Base-by-base conservation (phyloP, 148 eudicot genomes). In the Silene conica region DNA sequence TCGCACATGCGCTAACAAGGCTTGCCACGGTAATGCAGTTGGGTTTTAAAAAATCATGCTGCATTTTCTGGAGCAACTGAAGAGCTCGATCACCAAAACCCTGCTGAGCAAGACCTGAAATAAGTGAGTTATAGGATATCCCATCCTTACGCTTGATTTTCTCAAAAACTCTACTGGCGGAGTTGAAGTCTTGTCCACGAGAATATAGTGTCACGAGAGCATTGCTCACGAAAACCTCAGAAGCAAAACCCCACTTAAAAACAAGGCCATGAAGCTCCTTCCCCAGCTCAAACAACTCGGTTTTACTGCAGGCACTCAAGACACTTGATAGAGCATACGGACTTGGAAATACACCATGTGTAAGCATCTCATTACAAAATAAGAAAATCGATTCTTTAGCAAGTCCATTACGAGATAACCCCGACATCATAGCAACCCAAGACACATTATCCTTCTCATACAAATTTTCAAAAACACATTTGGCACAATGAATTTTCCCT, bases 361-460 rank as follows among this genome's bases (percentile, higher is more conserved):
- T 68, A 71, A 86, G 89, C 96, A 92, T 95, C 80, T 90, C 93
- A 56, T 59, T 41, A 58, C 81, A 74, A 72, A 92, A 95, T 67
- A 95, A 79, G 48, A 65, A 76, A 52, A 90, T 82, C 25, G 85
- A 82, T 74, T 92, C 86, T 67, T 85, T 79, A 74, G 90, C 96
- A 46, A 54, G 79, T 50, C 86, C 86, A 79, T 86, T 95, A 43
- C 80, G 83, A 70, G 97, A 88, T 59, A 92, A 86, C 50, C 97
- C 97, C 59, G 97, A 95, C 76, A 95, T 85, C 86, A 95, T 90
- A 73, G 97, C 93, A 79, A 92, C 96, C 97, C 97, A 95, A 52
- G 98, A 84, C 18, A 87, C 93, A 84, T 74, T 95, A 80, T 92
- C 93, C 78, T 80, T 82, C 31, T 76, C 76, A 61, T 28, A 43